These are phyloP conservation scores for Perkinsela sp. DNA, from an alignment of 208 protist species.

Conservation along the genomic window DNA sequence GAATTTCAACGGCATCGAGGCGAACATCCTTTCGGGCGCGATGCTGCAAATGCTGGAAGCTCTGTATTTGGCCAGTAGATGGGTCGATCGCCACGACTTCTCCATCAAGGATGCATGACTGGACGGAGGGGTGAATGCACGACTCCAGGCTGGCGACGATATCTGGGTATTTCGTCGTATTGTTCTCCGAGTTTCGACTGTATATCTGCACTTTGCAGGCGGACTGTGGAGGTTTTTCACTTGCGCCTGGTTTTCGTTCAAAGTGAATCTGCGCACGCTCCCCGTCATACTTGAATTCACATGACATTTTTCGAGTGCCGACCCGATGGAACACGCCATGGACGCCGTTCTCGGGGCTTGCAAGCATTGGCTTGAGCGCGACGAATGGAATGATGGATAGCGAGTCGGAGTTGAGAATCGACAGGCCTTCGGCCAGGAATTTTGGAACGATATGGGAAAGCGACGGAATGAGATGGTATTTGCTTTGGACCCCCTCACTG, in stretches of 20 bases:
- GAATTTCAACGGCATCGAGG: constrained; percentile 65
- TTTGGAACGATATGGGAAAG: constrained; percentile 34
- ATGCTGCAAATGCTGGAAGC: constrained; percentile 78
- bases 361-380: constrained; percentile 94
- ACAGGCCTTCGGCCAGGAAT: constrained; percentile 30
- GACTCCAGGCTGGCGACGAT: constrained; percentile 47
- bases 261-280: constrained; percentile 85
- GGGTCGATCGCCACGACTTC: constrained; percentile 86
- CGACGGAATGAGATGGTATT: constrained; percentile 49
- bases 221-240: too few relatives aligned
- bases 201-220: constrained; percentile 80
- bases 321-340: constrained; percentile 43
- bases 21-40: constrained; percentile 65
- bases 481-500: constrained; percentile 16
- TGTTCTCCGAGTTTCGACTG: constrained; percentile 86
- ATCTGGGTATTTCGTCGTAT: constrained; percentile 93
- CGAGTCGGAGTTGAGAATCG: constrained; percentile 22
- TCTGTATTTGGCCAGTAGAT: constrained; percentile 54
- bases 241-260: constrained; percentile 9
- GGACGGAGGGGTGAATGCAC: constrained; percentile 19
- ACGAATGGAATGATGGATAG: constrained; percentile 58
- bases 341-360: constrained; percentile 83
- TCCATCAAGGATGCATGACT: constrained; percentile 91
- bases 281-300: constrained; percentile 99
- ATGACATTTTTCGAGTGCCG: constrained; percentile 69